Evolutionary conservation across 768 basidiomycete genomes (phyloP).

Genomic region (Tylopilus rubrobrunneus): DNA sequence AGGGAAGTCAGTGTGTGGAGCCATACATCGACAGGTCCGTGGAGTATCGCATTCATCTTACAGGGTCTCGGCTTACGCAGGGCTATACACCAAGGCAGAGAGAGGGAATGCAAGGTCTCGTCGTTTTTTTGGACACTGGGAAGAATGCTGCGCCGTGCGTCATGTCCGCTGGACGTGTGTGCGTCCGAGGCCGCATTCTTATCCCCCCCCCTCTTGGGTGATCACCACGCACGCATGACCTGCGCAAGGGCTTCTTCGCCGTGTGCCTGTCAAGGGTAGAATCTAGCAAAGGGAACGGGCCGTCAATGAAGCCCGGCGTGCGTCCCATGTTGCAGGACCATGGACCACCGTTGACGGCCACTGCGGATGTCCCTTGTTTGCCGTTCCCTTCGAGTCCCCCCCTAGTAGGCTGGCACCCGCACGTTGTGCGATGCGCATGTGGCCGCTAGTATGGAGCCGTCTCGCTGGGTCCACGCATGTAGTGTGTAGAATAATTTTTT

Average conservation of each 20-base stretch:
- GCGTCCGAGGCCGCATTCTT: slow-evolving; percentile 5
- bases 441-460: background rate
- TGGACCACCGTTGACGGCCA: background rate
- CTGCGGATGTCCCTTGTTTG: too few species aligned
- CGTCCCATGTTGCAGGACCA: slow-evolving; percentile 4
- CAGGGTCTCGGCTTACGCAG: slow-evolving; percentile 19
- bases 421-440: background rate
- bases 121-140: background rate
- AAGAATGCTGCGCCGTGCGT: slow-evolving; percentile 17
- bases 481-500: too few species aligned
- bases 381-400: too few species aligned
- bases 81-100: slow-evolving; percentile 1
- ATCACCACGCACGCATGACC: slow-evolving; percentile 1
- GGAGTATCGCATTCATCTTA: slow-evolving; percentile 12
- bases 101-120: background rate
- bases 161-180: slow-evolving; percentile 16
- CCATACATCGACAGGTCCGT: slow-evolving; percentile 17
- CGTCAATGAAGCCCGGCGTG: background rate
- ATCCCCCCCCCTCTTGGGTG: slow-evolving; percentile 8
- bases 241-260: background rate
- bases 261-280: slow-evolving; percentile 5
- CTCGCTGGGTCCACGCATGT: background rate
- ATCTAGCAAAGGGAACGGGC: background rate
- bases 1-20: slow-evolving; percentile 16
- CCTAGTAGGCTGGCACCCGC: too few species aligned